A percentile compares a stretch with the other conserved stretches of the same genome.
phyloP scores from a whole-genome alignment of 768 basidiomycete species.

The Pisolithus sp. region DNA sequence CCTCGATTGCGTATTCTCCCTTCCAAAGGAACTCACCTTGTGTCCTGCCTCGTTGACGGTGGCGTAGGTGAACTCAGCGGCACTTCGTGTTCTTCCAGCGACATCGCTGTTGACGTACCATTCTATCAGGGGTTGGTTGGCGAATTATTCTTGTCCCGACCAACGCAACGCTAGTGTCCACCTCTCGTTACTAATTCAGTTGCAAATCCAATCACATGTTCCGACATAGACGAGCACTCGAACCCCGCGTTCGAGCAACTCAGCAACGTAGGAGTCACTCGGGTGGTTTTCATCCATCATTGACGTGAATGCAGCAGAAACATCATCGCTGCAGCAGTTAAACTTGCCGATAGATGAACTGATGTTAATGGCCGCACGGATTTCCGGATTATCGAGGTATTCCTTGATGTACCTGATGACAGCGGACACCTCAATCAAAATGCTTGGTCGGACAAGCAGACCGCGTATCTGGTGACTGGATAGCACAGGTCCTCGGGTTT shows the following conservation, averaged over 20 bases:
- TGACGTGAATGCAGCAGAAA: conserved; percentile 42
- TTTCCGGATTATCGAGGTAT: conserved; percentile 56
- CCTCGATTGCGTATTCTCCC: conserved; percentile 4
- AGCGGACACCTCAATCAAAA: background rate
- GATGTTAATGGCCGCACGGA: conserved; percentile 57
- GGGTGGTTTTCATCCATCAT: conserved; percentile 35
- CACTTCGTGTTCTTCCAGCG: conserved; percentile 51
- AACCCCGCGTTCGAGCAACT: conserved; percentile 69
- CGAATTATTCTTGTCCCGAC: conserved; percentile 54
- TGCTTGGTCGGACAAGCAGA: background rate
- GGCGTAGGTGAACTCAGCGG: conserved; percentile 59
- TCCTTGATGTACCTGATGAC: conserved; percentile 42
- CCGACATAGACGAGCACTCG: conserved; percentile 70
- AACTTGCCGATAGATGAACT: conserved; percentile 41
- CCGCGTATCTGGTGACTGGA: conserved; percentile 40
- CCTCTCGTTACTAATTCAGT: conserved; percentile 69
- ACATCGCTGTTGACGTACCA: conserved; percentile 49
- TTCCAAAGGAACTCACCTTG: conserved; percentile 44
- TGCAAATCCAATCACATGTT: conserved; percentile 75
- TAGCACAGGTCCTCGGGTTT: conserved; percentile 50
- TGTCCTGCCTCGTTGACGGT: conserved; percentile 69
- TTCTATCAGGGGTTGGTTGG: conserved; percentile 40
- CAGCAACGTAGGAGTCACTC: conserved; percentile 32
- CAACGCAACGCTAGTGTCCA: conserved; percentile 74
- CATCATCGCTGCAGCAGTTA: conserved; percentile 33